Percentiles rank a stretch among this genome's conserved stretches.
Evolutionary conservation across 768 basidiomycete genomes (phyloP).

Genomic region (Leccinum variicolor): DNA sequence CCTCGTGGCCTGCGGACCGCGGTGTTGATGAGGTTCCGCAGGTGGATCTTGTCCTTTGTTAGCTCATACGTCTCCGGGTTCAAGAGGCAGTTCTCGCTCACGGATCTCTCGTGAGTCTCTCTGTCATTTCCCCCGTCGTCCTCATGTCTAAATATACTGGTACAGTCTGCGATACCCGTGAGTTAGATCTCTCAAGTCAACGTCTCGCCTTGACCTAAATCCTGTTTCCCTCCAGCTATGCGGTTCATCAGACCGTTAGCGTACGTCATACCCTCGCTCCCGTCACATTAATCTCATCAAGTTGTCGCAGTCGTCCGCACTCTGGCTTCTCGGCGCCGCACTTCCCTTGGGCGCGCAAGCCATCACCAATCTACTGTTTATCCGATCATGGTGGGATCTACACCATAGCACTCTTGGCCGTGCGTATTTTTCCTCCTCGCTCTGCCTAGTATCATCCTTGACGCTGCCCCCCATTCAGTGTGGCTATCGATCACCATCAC

Average conservation of each 20-base stretch:
- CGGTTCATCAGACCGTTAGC: conserved; percentile 64
- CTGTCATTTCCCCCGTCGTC: background rate
- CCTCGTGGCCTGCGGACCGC: background rate
- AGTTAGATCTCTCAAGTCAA: conserved; percentile 10
- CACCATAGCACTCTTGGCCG: conserved; percentile 56
- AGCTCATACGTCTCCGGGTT: conserved; percentile 58
- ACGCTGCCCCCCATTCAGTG: conserved; percentile 38
- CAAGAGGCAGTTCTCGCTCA: conserved; percentile 72
- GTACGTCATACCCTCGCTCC: conserved; percentile 33
- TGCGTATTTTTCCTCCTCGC: conserved; percentile 4
- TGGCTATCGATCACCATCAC: conserved; percentile 70
- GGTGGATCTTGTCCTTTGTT: conserved; percentile 55
- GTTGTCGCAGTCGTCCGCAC: conserved; percentile 30
- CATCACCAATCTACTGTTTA: conserved; percentile 63
- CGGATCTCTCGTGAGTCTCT: conserved; percentile 64
- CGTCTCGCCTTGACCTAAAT: background rate
- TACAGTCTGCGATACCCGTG: conserved; percentile 37
- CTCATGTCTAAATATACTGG: conserved; percentile 11
- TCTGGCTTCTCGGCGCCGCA: conserved; percentile 42
- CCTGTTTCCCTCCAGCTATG: conserved; percentile 40
- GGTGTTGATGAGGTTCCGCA: conserved; percentile 23
- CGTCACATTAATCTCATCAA: background rate
- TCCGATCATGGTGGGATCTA: conserved; percentile 84
- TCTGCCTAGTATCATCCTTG: background rate
- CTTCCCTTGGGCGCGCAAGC: conserved; percentile 69